Conservation (phyloP, 306 rosid species). For the Spatholobus suberectus region DNA sequence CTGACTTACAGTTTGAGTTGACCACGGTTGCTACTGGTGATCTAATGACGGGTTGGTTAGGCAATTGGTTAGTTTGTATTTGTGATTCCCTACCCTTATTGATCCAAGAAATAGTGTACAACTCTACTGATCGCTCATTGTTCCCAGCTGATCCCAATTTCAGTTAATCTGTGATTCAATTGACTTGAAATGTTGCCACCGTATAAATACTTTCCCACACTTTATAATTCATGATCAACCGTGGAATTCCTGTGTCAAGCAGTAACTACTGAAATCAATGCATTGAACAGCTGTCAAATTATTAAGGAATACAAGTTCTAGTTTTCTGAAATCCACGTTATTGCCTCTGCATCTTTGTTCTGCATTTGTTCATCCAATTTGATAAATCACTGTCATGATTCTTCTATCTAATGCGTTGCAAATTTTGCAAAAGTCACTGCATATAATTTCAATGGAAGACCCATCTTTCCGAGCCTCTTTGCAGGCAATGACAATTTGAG, state of each 20-base stretch:
- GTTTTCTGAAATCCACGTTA: constrained; percentile 20
- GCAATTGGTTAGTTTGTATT: constrained; percentile 21
- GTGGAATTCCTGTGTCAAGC: constrained; percentile 2
- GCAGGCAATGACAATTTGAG: constrained; percentile 9
- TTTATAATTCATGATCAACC: not conserved
- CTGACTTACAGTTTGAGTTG: constrained; percentile 5
- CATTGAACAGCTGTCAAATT: not conserved
- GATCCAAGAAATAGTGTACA: not conserved
- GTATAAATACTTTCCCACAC: not conserved
- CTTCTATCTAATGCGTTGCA: not conserved
- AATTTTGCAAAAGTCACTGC: not conserved
- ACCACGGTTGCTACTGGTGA: not conserved
- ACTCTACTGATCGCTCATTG: not conserved
- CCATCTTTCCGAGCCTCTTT: constrained; percentile 15
- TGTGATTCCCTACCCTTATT: not conserved
- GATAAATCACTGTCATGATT: not conserved
- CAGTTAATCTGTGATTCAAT: not conserved
- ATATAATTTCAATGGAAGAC: not conserved
- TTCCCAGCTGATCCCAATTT: constrained; percentile 27
- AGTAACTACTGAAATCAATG: not conserved
- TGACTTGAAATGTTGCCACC: not conserved
- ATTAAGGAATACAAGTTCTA: not conserved
- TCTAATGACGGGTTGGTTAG: not conserved
- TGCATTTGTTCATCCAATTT: not conserved
- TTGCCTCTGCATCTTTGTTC: not conserved